Conservation (phyloP, 768 basidiomycete species). For the Rhodotorula graminis region DNA sequence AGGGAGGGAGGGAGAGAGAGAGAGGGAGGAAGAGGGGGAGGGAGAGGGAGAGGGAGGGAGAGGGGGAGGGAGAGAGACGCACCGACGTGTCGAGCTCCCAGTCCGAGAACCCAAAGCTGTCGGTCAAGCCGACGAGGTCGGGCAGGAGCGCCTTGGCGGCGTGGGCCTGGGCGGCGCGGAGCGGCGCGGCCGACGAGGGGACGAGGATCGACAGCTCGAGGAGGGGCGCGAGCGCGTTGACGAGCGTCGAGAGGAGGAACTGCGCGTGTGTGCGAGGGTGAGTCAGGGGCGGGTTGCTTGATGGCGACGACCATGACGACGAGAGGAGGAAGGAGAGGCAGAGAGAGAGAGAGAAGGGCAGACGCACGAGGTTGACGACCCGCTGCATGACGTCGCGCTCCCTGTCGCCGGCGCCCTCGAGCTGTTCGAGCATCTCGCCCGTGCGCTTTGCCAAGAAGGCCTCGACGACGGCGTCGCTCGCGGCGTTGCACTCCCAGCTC, state of each 20-base stretch:
- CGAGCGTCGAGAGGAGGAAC: conserved; percentile 61
- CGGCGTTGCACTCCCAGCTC: conserved; percentile 57
- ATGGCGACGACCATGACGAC: too few relatives aligned
- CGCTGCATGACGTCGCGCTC: conserved; percentile 39
- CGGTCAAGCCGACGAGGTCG: conserved; percentile 63
- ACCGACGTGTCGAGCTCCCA: conserved; percentile 67
- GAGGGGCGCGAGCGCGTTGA: conserved; percentile 58
- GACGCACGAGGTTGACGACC: conserved; percentile 4
- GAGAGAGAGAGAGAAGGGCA: neutral
- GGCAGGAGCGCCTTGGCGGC: conserved; percentile 51
- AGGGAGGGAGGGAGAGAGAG: too few relatives aligned
- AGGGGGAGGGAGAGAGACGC: neutral
- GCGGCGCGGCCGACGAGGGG: conserved; percentile 40
- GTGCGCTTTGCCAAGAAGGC: conserved; percentile 63
- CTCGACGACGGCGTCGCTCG: conserved; percentile 63
- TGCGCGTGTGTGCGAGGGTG: conserved; percentile 39
- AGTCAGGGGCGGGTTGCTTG: too few relatives aligned
- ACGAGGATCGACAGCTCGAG: conserved; percentile 55
- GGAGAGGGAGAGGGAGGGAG: too few relatives aligned
- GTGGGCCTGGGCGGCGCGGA: neutral
- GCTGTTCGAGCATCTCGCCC: conserved; percentile 44
- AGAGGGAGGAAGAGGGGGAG: too few relatives aligned
- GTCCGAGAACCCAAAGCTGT: conserved; percentile 69
- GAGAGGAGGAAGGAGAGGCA: neutral
- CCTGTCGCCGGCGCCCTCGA: conserved; percentile 29